Percentiles rank a stretch among this genome's conserved stretches.
Evolutionary conservation across 768 basidiomycete genomes (phyloP).

Genomic region (Termitomyces titanicus): DNA sequence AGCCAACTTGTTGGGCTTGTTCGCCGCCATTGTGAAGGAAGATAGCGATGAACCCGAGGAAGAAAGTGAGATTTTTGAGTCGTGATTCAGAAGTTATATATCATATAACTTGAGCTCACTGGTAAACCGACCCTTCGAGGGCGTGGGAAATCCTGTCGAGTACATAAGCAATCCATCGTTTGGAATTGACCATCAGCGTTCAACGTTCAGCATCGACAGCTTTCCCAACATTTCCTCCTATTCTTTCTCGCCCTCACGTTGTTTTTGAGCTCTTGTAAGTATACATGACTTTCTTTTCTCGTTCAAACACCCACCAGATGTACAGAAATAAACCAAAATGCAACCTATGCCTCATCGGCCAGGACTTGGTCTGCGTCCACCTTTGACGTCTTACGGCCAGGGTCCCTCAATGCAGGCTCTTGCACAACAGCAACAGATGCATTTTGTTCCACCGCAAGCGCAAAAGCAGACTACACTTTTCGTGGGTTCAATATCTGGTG

Average conservation of each 20-base stretch:
- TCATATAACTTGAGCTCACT: too few species aligned
- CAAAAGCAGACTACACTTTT: constrained; percentile 78
- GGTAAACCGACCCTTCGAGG: too few species aligned
- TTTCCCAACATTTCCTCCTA: not conserved
- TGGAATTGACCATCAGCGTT: not conserved
- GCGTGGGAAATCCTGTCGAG: not conserved
- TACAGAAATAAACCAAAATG: constrained; percentile 36
- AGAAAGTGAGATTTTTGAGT: not conserved
- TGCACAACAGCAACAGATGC: constrained; percentile 80
- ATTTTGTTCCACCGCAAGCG: constrained; percentile 61
- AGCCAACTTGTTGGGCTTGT: constrained; percentile 75
- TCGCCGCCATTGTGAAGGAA: constrained; percentile 11
- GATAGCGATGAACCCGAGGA: not conserved
- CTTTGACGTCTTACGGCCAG: constrained; percentile 85
- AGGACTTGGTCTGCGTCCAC: constrained; percentile 86
- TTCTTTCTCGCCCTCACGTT: not conserved
- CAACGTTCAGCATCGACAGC: not conserved
- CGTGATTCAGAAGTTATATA: too few species aligned
- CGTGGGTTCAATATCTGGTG: constrained; percentile 93
- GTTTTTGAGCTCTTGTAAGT: not conserved
- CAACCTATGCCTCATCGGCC: constrained; percentile 70
- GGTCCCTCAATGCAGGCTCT: constrained; percentile 90
- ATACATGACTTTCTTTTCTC: not conserved
- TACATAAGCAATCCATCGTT: constrained; percentile 6
- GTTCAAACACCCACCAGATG: not conserved